Percentiles rank a stretch among this genome's conserved stretches.
phyloP scores from a whole-genome alignment of 2,329 filamentous ascomycete species.

The Beauveria rudraprayagi region DNA sequence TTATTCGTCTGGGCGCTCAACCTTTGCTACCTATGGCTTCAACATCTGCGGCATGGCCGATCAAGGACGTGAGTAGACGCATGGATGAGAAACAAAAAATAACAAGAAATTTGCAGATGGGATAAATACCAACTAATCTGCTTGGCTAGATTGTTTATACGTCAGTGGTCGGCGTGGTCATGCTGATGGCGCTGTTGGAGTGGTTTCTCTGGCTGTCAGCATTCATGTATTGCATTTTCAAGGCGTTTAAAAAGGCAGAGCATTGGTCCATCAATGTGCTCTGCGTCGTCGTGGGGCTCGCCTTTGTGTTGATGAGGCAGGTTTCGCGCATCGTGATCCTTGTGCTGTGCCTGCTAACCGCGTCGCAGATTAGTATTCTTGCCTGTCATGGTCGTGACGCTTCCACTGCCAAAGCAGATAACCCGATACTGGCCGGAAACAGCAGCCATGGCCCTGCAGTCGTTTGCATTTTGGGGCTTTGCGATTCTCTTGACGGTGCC shows the following conservation, averaged over 20 bases:
- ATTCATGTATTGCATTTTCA: conserved; percentile 83
- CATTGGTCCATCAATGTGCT: conserved; percentile 75
- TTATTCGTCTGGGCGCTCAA: no score
- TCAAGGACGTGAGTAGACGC: conserved; percentile 30
- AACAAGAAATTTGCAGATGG: neutral
- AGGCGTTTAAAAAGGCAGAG: conserved; percentile 84
- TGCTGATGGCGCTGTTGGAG: conserved; percentile 79
- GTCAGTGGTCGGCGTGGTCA: conserved; percentile 68
- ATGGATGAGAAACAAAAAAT: neutral
- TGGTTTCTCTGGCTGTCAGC: conserved; percentile 95
- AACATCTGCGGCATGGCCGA: conserved; percentile 34
- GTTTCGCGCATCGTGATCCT: conserved; percentile 14
- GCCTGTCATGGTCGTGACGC: conserved; percentile 87
- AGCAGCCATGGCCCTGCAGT: conserved; percentile 70
- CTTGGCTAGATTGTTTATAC: conserved; percentile 74
- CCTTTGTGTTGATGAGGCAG: conserved; percentile 72
- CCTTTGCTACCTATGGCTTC: neutral
- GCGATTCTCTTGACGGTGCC: conserved; percentile 76
- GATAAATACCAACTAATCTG: conserved; percentile 13
- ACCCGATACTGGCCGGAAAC: conserved; percentile 61
- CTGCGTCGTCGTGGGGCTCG: conserved; percentile 63
- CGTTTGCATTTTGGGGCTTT: conserved; percentile 95
- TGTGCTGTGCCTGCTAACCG: conserved; percentile 8
- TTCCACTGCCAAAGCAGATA: conserved; percentile 70
- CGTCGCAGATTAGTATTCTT: conserved; percentile 68